Evolutionary conservation across 176 grass and related monocot species (phyloP).

Genomic region (Juncus inflexus): DNA sequence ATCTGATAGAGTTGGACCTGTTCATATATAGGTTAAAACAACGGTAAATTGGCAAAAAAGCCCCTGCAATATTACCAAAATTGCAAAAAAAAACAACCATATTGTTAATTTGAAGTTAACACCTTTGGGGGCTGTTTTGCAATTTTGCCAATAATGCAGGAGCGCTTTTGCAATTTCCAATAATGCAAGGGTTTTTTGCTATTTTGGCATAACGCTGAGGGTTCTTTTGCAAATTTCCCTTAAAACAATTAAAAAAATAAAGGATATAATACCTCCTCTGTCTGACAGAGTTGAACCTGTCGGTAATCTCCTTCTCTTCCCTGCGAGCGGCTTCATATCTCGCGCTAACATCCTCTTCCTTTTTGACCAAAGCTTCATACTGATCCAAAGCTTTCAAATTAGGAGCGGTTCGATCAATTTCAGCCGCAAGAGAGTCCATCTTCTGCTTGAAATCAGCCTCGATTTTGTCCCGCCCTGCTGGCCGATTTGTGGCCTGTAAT

Average conservation of each 20-base stretch:
- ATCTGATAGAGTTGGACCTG: no score
- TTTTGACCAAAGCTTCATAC: constrained; percentile 76
- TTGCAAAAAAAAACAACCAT: constrained; percentile 22
- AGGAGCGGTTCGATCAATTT: constrained; percentile 84
- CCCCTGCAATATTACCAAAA: no score
- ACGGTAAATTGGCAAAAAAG: no score
- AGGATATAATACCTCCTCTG: constrained; percentile 51
- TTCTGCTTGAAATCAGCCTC: constrained; percentile 83
- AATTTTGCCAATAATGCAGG: no score
- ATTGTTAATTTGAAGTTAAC: not conserved
- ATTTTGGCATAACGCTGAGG: not conserved
- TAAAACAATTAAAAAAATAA: not conserved
- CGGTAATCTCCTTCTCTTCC: constrained; percentile 87
- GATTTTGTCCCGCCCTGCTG: constrained; percentile 71
- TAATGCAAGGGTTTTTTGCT: not conserved
- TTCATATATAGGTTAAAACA: no score
- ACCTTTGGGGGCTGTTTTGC: no score
- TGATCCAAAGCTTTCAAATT: constrained; percentile 96
- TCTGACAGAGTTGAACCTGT: constrained; percentile 74
- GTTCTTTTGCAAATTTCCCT: no score
- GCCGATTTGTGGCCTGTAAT: constrained; percentile 50
- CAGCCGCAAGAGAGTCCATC: constrained; percentile 51
- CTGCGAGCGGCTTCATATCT: constrained; percentile 90
- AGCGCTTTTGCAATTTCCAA: no score
- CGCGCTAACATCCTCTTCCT: constrained; percentile 84